Percentiles rank a stretch among this genome's conserved stretches.
phyloP scores from a whole-genome alignment of 495 filamentous ascomycete species.

The Talaromyces wortmannii region DNA sequence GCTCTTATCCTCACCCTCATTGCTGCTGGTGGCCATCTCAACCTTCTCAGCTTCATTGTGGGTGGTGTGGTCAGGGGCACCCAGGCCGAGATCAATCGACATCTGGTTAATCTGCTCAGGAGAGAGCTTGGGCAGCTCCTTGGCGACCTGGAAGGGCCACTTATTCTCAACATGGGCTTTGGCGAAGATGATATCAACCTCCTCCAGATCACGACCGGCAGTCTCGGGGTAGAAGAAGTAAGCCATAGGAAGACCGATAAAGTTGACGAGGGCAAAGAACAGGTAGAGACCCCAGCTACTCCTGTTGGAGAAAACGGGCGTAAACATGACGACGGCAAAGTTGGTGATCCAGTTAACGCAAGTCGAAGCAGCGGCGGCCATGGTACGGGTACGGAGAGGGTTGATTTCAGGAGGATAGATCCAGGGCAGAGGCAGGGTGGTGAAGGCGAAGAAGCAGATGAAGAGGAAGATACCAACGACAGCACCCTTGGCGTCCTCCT shows the following conservation, averaged over 20 bases:
- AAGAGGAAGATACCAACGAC: constrained; percentile 75
- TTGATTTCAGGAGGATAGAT: constrained; percentile 66
- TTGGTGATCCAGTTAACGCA: constrained; percentile 79
- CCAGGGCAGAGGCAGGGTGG: constrained; percentile 55
- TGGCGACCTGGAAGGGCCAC: constrained; percentile 61
- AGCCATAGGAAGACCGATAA: constrained; percentile 63
- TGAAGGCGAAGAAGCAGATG: constrained; percentile 70
- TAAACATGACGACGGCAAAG: constrained; percentile 77
- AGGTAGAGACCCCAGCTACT: constrained; percentile 75
- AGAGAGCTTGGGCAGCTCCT: constrained; percentile 60
- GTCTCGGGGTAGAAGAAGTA: constrained; percentile 78
- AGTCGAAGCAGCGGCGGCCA: constrained; percentile 70
- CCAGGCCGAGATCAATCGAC: too few species aligned
- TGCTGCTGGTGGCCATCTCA: too few species aligned
- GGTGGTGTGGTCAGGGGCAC: too few species aligned
- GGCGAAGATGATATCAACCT: constrained; percentile 76
- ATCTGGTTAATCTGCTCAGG: constrained; percentile 21
- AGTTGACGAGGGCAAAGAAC: constrained; percentile 70
- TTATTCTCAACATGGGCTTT: constrained; percentile 73
- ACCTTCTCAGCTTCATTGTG: too few species aligned
- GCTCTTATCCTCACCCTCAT: too few species aligned
- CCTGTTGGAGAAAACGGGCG: constrained; percentile 60
- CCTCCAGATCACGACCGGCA: constrained; percentile 61
- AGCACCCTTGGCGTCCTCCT: constrained; percentile 57
- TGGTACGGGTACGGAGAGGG: constrained; percentile 65